Evolutionary conservation across 176 grass and related monocot species (phyloP), one percentile per base, ranked within the genome.

Genomic region (Hsuehochloa calcarea): DNA sequence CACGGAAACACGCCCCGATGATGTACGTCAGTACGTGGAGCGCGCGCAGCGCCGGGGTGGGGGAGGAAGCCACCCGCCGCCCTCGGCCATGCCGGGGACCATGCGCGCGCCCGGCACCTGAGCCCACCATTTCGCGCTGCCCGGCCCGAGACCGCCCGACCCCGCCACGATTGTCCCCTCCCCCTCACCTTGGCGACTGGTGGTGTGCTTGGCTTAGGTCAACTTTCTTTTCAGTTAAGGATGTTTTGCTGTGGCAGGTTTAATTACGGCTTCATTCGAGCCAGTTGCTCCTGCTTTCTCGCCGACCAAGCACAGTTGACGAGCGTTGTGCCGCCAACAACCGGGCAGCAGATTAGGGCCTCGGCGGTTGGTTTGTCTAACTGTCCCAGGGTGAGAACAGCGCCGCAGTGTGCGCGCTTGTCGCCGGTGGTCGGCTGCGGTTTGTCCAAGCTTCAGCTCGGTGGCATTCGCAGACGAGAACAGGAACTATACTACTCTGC

Each of bases 251-350:
- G 8, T n/a, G 54, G 8, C 54, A 0, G 20, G 20, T n/a, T n/a
- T 58, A 3, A 13, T 46, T 12, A 10, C 26, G 58, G 49, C 50
- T 1, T 9, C 22, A 26, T 46, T 79, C 6, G 75, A 35, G 26
- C 34, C 13, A 17, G 22, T 54, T 35, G 13, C 15, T 0, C 11
- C 4, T 13, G 0, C 0, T 68, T 61, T 8, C 10, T 39, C 13
- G 82, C 70, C 88, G 78, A 85, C 71, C 83, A 70, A 13, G 38
- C 88, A 41, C 52, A 58, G 45, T 63, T 8, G 63, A 63, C 82
- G 88, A 76, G 70, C 51, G n/a, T 0, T 5, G 59, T 84, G 87
- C 82, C 59, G 68, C 47, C 59, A 4, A 7, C 59, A 4, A 7
- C 16, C 7, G 13, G 78, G 78, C 60, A 44, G 46, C 78, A 46